Conservation (phyloP, 2,329 filamentous ascomycete genomes). For the Falciphora oryzae region DNA sequence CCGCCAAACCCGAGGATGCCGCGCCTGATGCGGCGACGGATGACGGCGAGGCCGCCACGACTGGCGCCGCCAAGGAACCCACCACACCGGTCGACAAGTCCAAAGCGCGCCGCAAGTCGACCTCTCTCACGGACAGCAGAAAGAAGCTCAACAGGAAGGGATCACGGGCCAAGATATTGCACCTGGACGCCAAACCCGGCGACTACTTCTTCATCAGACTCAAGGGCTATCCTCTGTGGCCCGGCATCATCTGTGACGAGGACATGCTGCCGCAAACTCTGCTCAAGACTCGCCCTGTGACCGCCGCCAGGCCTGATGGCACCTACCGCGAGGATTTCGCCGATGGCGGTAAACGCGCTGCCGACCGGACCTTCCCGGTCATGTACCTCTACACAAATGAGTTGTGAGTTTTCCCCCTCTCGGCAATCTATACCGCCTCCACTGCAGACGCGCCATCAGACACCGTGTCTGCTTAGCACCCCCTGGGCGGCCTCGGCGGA, state of each 20-base stretch:
- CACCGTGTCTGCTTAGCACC: too few species aligned
- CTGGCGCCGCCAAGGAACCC: constrained; percentile 14
- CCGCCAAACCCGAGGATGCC: constrained; percentile 16
- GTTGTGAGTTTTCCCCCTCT: constrained; percentile 65
- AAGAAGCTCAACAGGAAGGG: constrained; percentile 86
- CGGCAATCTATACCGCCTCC: too few species aligned
- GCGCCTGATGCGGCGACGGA: constrained; percentile 30
- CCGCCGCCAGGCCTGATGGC: constrained; percentile 74
- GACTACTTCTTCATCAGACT: constrained; percentile 90
- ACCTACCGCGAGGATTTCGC: constrained; percentile 82
- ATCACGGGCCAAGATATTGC: constrained; percentile 63
- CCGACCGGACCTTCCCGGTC: constrained; percentile 83
- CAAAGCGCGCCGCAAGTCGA: constrained; percentile 68
- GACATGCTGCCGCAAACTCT: constrained; percentile 82
- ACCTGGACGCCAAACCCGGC: constrained; percentile 80
- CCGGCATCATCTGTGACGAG: constrained; percentile 88
- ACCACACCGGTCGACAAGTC: constrained; percentile 30
- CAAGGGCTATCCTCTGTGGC: constrained; percentile 93
- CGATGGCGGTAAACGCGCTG: constrained; percentile 79
- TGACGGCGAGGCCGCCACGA: constrained; percentile 19
- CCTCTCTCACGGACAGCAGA: constrained; percentile 59
- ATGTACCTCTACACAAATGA: constrained; percentile 96
- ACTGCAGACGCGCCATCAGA: too few species aligned
- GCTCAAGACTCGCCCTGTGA: constrained; percentile 73
- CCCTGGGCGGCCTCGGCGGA: too few species aligned